These are phyloP conservation scores for Gleditsia sinensis DNA, from an alignment of 306 rosid genomes.

Conservation along the genomic window DNA sequence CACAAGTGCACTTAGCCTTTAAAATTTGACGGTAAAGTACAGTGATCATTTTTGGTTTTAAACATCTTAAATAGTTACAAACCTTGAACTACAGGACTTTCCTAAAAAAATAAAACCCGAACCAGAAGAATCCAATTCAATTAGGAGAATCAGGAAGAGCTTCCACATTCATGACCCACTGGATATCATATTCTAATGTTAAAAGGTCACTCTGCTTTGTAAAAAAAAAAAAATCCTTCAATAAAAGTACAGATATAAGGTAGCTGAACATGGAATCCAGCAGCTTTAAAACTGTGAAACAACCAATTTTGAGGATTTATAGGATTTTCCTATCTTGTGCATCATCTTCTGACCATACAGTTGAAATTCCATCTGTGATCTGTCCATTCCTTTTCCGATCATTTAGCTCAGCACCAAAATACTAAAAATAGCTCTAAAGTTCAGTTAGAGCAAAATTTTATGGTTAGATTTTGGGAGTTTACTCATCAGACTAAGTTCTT, in stretches of 20 bases:
- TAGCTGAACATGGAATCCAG: no score
- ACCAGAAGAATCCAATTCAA: no score
- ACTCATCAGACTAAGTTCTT: background rate
- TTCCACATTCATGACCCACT: no score
- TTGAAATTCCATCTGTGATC: no score
- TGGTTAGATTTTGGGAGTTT: background rate
- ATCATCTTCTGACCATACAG: background rate
- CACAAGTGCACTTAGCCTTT: background rate
- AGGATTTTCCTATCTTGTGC: background rate
- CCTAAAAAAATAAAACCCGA: background rate
- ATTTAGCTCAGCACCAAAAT: background rate
- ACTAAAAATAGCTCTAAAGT: background rate
- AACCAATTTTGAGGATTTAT: background rate
- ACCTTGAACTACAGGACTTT: conserved; percentile 2
- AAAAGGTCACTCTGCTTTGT: background rate
- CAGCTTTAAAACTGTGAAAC: no score
- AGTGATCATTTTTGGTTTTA: background rate
- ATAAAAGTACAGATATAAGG: background rate
- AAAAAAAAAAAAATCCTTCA: no score
- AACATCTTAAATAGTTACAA: background rate
- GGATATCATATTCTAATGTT: no score
- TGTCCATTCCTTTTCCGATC: background rate
- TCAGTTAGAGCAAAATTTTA: background rate
- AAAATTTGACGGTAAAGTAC: no score
- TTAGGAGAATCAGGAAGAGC: no score